These are phyloP conservation scores for Zygotorulaspora mrakii DNA, from an alignment of 1,139 yeast genomes.

Conservation along the genomic window DNA sequence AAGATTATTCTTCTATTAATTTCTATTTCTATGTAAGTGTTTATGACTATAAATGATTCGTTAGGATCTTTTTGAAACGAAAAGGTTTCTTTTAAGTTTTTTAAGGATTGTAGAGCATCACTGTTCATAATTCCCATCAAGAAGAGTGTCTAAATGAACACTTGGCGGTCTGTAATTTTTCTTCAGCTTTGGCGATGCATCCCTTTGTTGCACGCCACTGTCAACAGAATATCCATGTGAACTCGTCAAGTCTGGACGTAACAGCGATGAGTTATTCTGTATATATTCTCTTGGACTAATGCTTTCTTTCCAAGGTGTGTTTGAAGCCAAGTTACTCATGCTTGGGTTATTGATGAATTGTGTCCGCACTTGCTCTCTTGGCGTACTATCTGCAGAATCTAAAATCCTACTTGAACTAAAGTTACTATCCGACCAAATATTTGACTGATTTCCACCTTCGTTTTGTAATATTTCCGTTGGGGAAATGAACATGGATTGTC, in stretches of 20 bases:
- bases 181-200: slow-evolving; percentile 5
- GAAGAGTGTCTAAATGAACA: slow-evolving; percentile 31
- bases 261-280: slow-evolving; percentile 1
- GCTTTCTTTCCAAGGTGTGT: slow-evolving; percentile 3
- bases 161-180: slow-evolving; percentile 32
- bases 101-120: too few relatives aligned
- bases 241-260: slow-evolving; percentile 1
- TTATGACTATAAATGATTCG: background rate
- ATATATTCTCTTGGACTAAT: slow-evolving; percentile 5
- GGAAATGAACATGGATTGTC: slow-evolving; percentile 38
- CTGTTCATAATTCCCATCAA: slow-evolving; percentile 19
- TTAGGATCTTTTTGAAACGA: too few relatives aligned
- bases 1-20: too few relatives aligned
- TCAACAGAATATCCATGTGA: background rate
- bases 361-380: slow-evolving; percentile 10
- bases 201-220: background rate
- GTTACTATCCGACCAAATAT: slow-evolving; percentile 8
- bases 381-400: slow-evolving; percentile 11
- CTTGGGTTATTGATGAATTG: slow-evolving; percentile 10
- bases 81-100: too few relatives aligned
- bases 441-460: slow-evolving; percentile 10
- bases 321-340: slow-evolving; percentile 5
- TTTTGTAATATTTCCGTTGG: slow-evolving; percentile 36
- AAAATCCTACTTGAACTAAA: slow-evolving; percentile 6
- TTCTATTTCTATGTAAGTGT: background rate